Conservation (phyloP, 2,329 filamentous ascomycete species). For the Aspergillus udagawae region DNA sequence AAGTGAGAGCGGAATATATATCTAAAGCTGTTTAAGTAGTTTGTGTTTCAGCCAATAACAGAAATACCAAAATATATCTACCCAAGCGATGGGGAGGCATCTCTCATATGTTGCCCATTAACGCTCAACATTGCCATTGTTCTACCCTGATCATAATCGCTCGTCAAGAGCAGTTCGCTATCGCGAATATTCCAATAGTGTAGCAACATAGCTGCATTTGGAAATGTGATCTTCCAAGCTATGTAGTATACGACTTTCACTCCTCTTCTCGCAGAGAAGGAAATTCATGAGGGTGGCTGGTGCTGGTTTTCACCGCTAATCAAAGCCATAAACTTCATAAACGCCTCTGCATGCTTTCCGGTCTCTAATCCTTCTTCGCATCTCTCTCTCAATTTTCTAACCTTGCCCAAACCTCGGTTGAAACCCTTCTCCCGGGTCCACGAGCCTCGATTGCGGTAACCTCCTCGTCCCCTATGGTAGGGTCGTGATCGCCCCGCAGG, state of each 20-base stretch:
- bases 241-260: neutral
- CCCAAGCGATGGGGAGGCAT: neutral
- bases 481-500: conserved; percentile 20
- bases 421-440: conserved; percentile 44
- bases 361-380: conserved; percentile 33
- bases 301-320: conserved; percentile 20
- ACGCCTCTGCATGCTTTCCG: conserved; percentile 31
- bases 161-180: neutral
- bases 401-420: conserved; percentile 38
- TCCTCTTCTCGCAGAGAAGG: neutral
- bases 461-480: conserved; percentile 23
- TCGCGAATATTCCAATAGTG: neutral
- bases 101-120: neutral
- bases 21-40: neutral
- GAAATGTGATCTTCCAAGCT: neutral
- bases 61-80: neutral
- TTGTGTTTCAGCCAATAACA: neutral
- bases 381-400: conserved; percentile 33
- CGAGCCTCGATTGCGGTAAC: conserved; percentile 28
- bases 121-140: neutral
- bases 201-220: neutral
- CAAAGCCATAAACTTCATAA: conserved; percentile 35
- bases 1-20: neutral
- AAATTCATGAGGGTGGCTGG: neutral
- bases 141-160: neutral